These are phyloP conservation scores for Gastrodia elata DNA, from an alignment of 106 monocot genomes.

Conservation along the genomic window DNA sequence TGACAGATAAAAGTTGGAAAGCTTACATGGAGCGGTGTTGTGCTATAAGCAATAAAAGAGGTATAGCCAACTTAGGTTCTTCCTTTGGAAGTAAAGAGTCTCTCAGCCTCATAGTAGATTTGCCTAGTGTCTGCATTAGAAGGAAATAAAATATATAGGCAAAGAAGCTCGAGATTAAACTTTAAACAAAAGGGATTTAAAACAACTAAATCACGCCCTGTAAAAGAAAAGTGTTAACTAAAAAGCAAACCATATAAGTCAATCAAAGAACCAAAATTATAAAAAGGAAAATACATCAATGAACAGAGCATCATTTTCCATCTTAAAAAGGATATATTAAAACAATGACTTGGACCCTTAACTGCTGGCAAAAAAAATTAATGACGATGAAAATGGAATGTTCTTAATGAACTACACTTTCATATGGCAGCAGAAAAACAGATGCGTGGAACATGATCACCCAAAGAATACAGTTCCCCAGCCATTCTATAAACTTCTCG, in stretches of 20 bases:
- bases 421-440: background rate
- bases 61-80: slow-evolving; percentile 86
- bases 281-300: background rate
- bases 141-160: background rate
- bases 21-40: slow-evolving; percentile 91
- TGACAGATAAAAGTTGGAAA: slow-evolving; percentile 3
- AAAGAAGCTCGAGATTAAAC: background rate
- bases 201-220: background rate
- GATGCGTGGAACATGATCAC: background rate
- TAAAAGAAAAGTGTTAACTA: background rate
- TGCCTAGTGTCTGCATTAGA: slow-evolving; percentile 57
- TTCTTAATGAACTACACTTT: background rate
- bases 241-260: background rate
- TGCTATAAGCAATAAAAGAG: slow-evolving; percentile 81
- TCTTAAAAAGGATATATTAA: background rate
- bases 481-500: background rate
- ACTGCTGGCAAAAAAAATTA: background rate
- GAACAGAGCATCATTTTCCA: background rate
- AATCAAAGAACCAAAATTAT: background rate
- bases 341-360: background rate
- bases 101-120: slow-evolving; percentile 81
- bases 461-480: background rate
- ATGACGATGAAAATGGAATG: background rate
- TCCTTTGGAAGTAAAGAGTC: slow-evolving; percentile 92
- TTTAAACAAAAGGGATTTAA: background rate